These are phyloP conservation scores for Candida buenavistaensis DNA, from an alignment of 1,139 yeast species.

Conservation along the genomic window DNA sequence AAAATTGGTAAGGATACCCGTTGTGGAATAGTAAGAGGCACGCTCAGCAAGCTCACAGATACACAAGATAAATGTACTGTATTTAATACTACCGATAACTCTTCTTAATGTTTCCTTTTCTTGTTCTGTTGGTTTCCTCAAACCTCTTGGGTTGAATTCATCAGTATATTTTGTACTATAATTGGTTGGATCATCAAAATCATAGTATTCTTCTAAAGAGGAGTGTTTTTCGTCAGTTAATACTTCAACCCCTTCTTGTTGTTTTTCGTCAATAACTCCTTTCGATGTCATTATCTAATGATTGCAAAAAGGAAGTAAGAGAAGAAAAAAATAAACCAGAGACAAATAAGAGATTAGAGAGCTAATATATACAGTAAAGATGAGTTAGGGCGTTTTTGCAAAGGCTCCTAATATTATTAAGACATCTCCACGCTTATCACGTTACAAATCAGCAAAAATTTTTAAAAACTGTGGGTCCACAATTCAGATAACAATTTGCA, in stretches of 20 bases:
- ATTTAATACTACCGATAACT: conserved; percentile 29
- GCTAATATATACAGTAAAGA: too few species aligned
- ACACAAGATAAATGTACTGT: conserved; percentile 35
- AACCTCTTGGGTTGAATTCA: conserved; percentile 34
- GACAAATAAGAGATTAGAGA: too few species aligned
- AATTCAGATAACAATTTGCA: too few species aligned
- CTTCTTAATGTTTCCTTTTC: conserved; percentile 48
- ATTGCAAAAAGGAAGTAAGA: not conserved
- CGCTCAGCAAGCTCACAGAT: conserved; percentile 48
- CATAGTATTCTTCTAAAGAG: conserved; percentile 22
- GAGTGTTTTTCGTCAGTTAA: not conserved
- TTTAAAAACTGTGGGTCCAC: too few species aligned
- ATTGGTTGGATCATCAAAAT: conserved; percentile 22
- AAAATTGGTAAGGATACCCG: conserved; percentile 43
- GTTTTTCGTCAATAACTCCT: not conserved
- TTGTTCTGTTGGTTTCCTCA: conserved; percentile 36
- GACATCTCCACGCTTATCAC: too few species aligned
- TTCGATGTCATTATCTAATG: conserved; percentile 1
- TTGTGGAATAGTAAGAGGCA: conserved; percentile 47
- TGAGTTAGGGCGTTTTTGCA: too few species aligned
- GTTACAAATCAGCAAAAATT: too few species aligned
- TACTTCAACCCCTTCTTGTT: conserved; percentile 1
- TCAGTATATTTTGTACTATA: conserved; percentile 28
- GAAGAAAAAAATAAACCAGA: too few species aligned
- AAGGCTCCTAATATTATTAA: too few species aligned